Evolutionary conservation across 192 early-diverging fungal genomes (phyloP), one percentile per base, ranked within the genome.

Genomic region (Podila horticola): DNA sequence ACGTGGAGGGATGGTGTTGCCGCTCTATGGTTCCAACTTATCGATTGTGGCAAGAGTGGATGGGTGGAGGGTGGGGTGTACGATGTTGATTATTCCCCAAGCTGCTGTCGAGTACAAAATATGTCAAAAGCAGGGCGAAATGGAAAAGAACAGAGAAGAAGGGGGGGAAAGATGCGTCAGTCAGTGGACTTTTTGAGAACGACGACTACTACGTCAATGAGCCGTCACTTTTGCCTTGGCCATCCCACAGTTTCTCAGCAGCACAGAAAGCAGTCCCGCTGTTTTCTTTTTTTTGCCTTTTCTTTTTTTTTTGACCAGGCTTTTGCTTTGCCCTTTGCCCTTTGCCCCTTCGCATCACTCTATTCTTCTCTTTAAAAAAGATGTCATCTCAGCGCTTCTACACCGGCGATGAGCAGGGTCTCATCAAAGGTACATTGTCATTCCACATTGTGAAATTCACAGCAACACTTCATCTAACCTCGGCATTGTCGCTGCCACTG

Each of bases 331-430:
- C 2, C n/a, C n/a, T 22, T 5, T 28, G 24, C 26, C n/a, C 52
- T 17, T 15, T 12, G 8, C 66, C 34, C 13, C 45, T 69, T 33
- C 68, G 26, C 19, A 31, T 41, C 29, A 12, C 13, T 61, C 57
- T 30, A 12, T 6, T 61, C 57, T 30, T 7, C 28, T 30, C 45
- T 19, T 61, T 29, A 15, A n/a, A 48, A 45, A 17, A 61, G 28
- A 81, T 81, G 77, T 81, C 77, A 50, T 81, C 77, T 20, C 70
- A 69, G 29, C 77, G 74, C 20, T 83, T 79, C 66, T 83, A 77
- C 67, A 82, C 79, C 12, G 84, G 81, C 45, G 84, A 85, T 71
- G 84, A 85, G 60, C 60, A 67, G 30, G 84, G 84, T 19, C 75
- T 85, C 50, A 49, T 83, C 38, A 85, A 85, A 72, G 69, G 84